Base-by-base conservation (phyloP, 495 filamentous ascomycete genomes). In the Neohortaea acidophila region DNA sequence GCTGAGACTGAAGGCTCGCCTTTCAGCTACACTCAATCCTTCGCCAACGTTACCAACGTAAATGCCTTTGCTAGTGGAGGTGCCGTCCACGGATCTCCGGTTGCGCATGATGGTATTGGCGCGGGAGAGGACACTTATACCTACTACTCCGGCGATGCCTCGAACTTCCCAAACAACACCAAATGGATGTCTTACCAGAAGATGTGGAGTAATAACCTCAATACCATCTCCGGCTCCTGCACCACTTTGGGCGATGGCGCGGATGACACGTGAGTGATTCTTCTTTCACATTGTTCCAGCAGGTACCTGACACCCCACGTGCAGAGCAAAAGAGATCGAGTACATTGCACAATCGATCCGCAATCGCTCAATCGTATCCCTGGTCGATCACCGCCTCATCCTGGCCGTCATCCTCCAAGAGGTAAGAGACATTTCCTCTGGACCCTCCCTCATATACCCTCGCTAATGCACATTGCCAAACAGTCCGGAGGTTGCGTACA, bases 251-350 rank as follows among this genome's bases (percentile, higher is more conserved):
- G 33, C 8, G 20, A 36, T 10, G 30, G 30, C 11, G 30, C 47
- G 9, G 45, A 65, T 48, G 59, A 64, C 51, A 56, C 57, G 34
- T 81, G 89, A 48, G 71, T 84, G n/a, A n/a, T n/a, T n/a, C n/a
- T n/a, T n/a, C n/a, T n/a, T n/a, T n/a, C n/a, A n/a, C n/a, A n/a
- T n/a, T n/a, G n/a, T n/a, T n/a, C n/a, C n/a, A n/a, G n/a, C n/a
- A n/a, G n/a, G n/a, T n/a, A n/a, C n/a, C n/a, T n/a, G n/a, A n/a
- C n/a, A n/a, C n/a, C n/a, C n/a, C n/a, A n/a, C n/a, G n/a, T n/a
- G n/a, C n/a, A n/a, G n/a, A n/a, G n/a, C n/a, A n/a, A n/a, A n/a
- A 19, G 86, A 93, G 53, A 83, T 89, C 18, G 79, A 89, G 46
- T 75, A 46, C 2, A 41, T 50, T 19, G 24, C 24, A 17, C 19